These are phyloP conservation scores for Cercospora berteroae DNA, from an alignment of 2,329 filamentous ascomycete species.

Conservation along the genomic window DNA sequence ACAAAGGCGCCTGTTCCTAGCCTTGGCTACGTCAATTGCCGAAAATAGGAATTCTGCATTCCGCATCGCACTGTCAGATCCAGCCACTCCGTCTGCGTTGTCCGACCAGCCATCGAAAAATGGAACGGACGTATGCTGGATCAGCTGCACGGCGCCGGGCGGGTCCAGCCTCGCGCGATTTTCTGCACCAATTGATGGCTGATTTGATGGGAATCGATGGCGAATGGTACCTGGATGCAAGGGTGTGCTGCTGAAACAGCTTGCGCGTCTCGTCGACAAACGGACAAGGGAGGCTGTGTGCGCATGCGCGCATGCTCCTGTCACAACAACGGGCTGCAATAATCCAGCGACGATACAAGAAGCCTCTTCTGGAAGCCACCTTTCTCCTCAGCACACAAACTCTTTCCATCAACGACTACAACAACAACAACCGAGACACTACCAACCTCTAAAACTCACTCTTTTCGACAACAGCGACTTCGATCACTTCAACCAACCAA, in stretches of 20 bases:
- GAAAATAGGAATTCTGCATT: constrained; percentile 10
- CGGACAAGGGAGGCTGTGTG: constrained; percentile 6
- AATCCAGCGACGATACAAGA: constrained; percentile 6
- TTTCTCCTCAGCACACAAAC: background rate
- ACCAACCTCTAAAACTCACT: background rate
- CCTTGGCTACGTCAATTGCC: constrained; percentile 8
- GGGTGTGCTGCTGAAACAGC: constrained; percentile 16
- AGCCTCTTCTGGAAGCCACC: background rate
- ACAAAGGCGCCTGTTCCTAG: constrained; percentile 7
- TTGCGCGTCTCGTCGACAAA: constrained; percentile 16
- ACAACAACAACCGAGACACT: background rate
- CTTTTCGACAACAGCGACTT: background rate
- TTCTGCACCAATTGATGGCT: constrained; percentile 5
- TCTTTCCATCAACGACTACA: constrained; percentile 1
- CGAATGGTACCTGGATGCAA: constrained; percentile 10
- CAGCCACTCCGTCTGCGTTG: constrained; percentile 9
- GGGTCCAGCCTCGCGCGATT: background rate
- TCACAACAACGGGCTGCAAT: background rate
- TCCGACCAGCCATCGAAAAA: constrained; percentile 11
- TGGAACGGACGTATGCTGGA: background rate
- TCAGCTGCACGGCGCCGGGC: background rate
- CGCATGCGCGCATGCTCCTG: constrained; percentile 6
- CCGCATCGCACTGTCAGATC: background rate
- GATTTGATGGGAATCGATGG: constrained; percentile 11
- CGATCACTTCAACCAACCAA: background rate